These are phyloP conservation scores for Naematelia aurantialba DNA, from an alignment of 768 basidiomycete genomes.

Conservation along the genomic window DNA sequence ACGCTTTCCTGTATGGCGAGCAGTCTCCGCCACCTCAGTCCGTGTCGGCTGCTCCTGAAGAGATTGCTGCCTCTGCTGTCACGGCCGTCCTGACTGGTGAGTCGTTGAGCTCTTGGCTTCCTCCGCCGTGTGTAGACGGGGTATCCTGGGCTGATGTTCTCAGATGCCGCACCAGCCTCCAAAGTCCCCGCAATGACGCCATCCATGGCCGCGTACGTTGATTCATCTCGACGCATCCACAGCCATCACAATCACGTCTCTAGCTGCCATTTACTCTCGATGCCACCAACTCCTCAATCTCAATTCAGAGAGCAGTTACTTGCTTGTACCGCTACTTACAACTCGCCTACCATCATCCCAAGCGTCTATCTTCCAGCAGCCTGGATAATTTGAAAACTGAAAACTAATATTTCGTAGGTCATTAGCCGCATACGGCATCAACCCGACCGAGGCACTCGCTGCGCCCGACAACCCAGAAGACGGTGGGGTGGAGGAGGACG, in stretches of 20 bases:
- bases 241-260: no score
- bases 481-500: constrained; percentile 35
- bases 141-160: no score
- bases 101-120: no score
- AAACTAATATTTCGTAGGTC: no score
- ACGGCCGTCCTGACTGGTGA: no score
- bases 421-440: constrained; percentile 37
- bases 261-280: no score
- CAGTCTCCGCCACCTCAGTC: constrained; percentile 2
- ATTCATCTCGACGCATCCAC: no score
- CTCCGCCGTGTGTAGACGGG: no score
- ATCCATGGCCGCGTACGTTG: background rate
- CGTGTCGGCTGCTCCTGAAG: background rate
- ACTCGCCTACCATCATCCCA: background rate
- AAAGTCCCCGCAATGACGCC: background rate
- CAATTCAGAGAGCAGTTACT: no score
- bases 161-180: no score
- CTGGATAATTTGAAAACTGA: no score
- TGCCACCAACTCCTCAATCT: no score
- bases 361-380: constrained; percentile 10
- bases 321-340: background rate
- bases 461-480: constrained; percentile 35
- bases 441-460: constrained; percentile 22
- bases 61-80: background rate
- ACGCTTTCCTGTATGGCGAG: constrained; percentile 23